A percentile compares a stretch with the other conserved stretches of the same genome.
These are phyloP conservation scores for Schoenoplectus tabernaemontani DNA, from an alignment of 202 grass and related monocot species.

Conservation along the genomic window DNA sequence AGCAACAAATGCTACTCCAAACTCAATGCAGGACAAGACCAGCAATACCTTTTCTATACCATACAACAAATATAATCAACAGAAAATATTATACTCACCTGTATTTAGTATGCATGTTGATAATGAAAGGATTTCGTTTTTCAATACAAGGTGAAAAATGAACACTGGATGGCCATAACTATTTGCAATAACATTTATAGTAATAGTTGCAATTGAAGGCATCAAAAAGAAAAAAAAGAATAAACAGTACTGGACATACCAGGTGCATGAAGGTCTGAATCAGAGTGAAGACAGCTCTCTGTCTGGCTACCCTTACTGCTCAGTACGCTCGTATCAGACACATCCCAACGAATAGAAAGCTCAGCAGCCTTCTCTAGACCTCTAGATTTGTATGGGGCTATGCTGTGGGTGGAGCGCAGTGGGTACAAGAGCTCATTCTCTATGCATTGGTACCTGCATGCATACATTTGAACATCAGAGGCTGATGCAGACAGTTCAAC, in stretches of 20 bases:
- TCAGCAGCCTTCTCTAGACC: slow-evolving; percentile 71
- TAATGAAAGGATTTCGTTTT: background rate
- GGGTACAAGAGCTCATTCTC: slow-evolving; percentile 95
- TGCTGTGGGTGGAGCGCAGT: slow-evolving; percentile 74
- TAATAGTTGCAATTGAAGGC: background rate
- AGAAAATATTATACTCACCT: background rate
- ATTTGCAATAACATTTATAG: background rate
- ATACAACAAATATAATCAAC: background rate
- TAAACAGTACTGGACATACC: slow-evolving; percentile 14
- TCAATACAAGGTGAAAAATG: background rate
- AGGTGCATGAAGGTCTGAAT: too few species aligned
- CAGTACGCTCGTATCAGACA: slow-evolving; percentile 51
- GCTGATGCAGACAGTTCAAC: background rate
- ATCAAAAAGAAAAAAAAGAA: background rate
- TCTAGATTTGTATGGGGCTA: slow-evolving; percentile 95
- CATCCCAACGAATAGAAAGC: slow-evolving; percentile 52
- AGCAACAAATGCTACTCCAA: background rate
- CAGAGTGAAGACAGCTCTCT: slow-evolving; percentile 32
- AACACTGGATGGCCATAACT: background rate
- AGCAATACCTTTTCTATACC: background rate
- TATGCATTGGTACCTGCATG: slow-evolving; percentile 93
- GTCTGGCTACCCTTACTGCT: slow-evolving; percentile 37
- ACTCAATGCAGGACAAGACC: background rate
- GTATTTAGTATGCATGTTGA: background rate
- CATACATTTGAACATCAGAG: background rate